These are phyloP conservation scores for Pichia cactophila DNA, from an alignment of 1,139 yeast genomes.

Conservation along the genomic window DNA sequence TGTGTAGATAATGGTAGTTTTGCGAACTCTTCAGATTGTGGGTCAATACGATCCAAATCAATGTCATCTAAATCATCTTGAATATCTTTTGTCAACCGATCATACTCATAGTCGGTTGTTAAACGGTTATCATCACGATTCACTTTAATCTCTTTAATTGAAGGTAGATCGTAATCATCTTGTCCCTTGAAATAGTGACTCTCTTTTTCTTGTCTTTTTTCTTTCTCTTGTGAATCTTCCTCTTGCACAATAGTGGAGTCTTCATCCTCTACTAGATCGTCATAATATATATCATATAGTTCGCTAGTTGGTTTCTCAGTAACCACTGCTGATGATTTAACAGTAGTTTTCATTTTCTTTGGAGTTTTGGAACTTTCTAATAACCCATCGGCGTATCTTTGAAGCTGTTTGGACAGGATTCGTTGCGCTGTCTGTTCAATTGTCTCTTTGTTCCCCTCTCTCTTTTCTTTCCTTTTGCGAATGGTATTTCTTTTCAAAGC, in stretches of 20 bases:
- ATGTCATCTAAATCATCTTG: conserved; percentile 65
- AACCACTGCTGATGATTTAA: conserved; percentile 4
- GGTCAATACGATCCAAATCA: conserved; percentile 64
- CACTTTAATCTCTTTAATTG: conserved; percentile 36
- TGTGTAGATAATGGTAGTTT: conserved; percentile 73
- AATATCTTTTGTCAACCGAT: conserved; percentile 49
- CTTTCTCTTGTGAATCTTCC: not conserved
- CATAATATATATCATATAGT: conserved; percentile 23
- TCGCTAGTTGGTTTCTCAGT: conserved; percentile 7
- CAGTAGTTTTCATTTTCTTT: not conserved
- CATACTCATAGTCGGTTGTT: conserved; percentile 65
- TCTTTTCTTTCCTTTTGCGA: conserved; percentile 54
- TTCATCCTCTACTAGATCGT: conserved; percentile 24
- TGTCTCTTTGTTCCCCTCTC: conserved; percentile 68
- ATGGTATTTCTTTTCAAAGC: conserved; percentile 72
- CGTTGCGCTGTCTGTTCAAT: conserved; percentile 73
- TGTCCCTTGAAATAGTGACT: conserved; percentile 33
- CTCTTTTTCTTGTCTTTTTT: conserved; percentile 12
- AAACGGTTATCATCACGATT: conserved; percentile 57
- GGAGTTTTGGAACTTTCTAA: not conserved
- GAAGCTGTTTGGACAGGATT: conserved; percentile 73
- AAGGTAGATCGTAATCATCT: conserved; percentile 84
- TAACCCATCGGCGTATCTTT: conserved; percentile 40
- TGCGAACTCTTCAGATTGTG: conserved; percentile 57
- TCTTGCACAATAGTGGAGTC: conserved; percentile 13